These are phyloP conservation scores for Cryphonectria parasitica DNA, from an alignment of 2,329 filamentous ascomycete species.

Conservation along the genomic window DNA sequence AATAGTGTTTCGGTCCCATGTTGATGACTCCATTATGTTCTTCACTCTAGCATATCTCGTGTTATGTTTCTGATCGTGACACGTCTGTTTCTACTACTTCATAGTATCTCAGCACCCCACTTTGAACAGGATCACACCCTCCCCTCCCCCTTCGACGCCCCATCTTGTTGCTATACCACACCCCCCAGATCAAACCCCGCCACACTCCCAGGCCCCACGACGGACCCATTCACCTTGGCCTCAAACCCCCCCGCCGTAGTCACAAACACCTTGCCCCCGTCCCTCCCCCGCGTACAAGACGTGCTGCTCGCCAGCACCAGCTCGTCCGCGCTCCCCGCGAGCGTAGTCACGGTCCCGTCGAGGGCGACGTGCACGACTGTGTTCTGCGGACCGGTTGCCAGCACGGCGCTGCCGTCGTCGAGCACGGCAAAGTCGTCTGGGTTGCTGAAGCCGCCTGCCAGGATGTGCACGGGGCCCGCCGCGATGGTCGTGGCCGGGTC, in stretches of 20 bases:
- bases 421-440: conserved; percentile 19
- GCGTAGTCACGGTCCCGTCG: neutral
- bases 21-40: too few species aligned
- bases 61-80: neutral
- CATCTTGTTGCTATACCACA: neutral
- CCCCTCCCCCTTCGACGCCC: too few species aligned
- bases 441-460: neutral
- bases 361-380: conserved; percentile 1
- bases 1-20: neutral
- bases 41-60: neutral
- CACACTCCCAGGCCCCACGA: neutral
- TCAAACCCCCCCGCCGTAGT: neutral
- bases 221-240: neutral
- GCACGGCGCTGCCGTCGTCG: neutral
- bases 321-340: neutral
- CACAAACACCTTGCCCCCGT: neutral
- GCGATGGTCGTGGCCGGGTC: neutral
- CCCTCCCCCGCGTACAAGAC: neutral
- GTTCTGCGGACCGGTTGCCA: neutral
- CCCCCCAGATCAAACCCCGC: neutral
- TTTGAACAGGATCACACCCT: too few species aligned
- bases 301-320: conserved; percentile 3
- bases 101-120: neutral
- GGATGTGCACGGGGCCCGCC: neutral
- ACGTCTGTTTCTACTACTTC: neutral